Percentiles rank a stretch among this genome's conserved stretches.
phyloP scores from a whole-genome alignment of 1,139 yeast species.

The Maudiozyma humilis region DNA sequence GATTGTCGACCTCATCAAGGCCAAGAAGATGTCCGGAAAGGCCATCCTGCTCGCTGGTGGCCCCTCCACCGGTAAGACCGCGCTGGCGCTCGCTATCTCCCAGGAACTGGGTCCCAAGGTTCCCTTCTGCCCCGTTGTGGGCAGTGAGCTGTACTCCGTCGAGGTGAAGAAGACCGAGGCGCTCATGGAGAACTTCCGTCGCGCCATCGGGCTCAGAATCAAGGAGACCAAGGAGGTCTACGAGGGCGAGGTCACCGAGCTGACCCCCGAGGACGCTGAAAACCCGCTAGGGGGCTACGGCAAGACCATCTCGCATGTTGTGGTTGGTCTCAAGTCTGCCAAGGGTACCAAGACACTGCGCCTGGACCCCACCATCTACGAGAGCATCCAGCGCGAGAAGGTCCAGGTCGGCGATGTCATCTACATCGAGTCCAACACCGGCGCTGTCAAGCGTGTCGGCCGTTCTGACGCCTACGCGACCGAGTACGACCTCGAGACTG shows the following conservation, averaged over 20 bases:
- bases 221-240: slow-evolving; percentile 97
- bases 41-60: slow-evolving; percentile 96
- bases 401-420: slow-evolving; percentile 94
- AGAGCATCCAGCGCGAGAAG: slow-evolving; percentile 90
- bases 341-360: slow-evolving; percentile 91
- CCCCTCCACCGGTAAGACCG: slow-evolving; percentile 98
- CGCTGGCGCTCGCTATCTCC: slow-evolving; percentile 88
- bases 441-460: slow-evolving; percentile 95
- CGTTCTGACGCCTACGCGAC: slow-evolving; percentile 97
- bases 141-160: slow-evolving; percentile 89
- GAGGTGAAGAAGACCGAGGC: slow-evolving; percentile 97
- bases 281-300: slow-evolving; percentile 97
- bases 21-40: slow-evolving; percentile 89
- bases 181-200: slow-evolving; percentile 92
- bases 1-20: slow-evolving; percentile 85
- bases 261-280: slow-evolving; percentile 95
- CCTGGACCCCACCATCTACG: slow-evolving; percentile 91
- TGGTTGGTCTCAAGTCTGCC: slow-evolving; percentile 90
- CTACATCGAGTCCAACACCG: slow-evolving; percentile 94
- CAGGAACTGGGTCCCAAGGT: slow-evolving; percentile 98
- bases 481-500: slow-evolving; percentile 95
- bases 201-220: slow-evolving; percentile 91
- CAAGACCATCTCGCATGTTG: slow-evolving; percentile 87
- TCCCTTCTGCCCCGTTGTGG: slow-evolving; percentile 96
- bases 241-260: slow-evolving; percentile 95